Evolutionary conservation across 495 filamentous ascomycete genomes (phyloP).

Genomic region (Aspergillus biplanus): DNA sequence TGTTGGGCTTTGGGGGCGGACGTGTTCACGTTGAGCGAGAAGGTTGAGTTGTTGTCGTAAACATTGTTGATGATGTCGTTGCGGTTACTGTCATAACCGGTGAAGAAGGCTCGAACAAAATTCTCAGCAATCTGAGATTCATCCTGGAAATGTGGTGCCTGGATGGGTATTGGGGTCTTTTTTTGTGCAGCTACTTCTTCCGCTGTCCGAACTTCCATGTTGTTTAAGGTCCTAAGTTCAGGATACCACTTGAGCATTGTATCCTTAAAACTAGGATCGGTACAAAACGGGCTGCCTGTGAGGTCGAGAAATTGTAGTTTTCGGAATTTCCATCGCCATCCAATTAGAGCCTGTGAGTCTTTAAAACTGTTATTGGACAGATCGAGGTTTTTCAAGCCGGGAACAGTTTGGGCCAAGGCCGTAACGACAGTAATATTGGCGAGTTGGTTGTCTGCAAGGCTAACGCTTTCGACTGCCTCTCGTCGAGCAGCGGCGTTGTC

Average conservation of each 20-base stretch:
- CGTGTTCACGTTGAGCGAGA: slow-evolving; percentile 75
- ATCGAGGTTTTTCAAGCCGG: slow-evolving; percentile 81
- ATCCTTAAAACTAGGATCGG: slow-evolving; percentile 61
- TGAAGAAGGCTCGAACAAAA: slow-evolving; percentile 76
- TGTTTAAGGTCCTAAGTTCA: slow-evolving; percentile 71
- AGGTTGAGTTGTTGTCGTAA: slow-evolving; percentile 79
- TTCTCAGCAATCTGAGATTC: slow-evolving; percentile 71
- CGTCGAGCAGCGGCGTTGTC: slow-evolving; percentile 64
- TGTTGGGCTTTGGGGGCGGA: slow-evolving; percentile 57
- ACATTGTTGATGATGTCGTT: slow-evolving; percentile 60
- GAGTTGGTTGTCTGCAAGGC: slow-evolving; percentile 76
- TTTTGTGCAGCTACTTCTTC: slow-evolving; percentile 62
- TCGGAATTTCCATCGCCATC: slow-evolving; percentile 78
- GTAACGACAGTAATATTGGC: slow-evolving; percentile 69
- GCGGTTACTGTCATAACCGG: slow-evolving; percentile 75
- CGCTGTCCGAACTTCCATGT: slow-evolving; percentile 67
- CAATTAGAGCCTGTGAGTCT: slow-evolving; percentile 56
- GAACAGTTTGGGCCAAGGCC: slow-evolving; percentile 72
- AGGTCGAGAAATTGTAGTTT: slow-evolving; percentile 78
- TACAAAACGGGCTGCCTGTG: slow-evolving; percentile 72
- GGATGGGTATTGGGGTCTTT: slow-evolving; percentile 68
- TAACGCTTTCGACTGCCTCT: slow-evolving; percentile 75
- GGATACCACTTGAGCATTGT: slow-evolving; percentile 85
- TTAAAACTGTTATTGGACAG: slow-evolving; percentile 78
- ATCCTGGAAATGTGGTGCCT: slow-evolving; percentile 73